phyloP scores from a whole-genome alignment of 2,329 filamentous ascomycete species.

The Calycina herbarum region DNA sequence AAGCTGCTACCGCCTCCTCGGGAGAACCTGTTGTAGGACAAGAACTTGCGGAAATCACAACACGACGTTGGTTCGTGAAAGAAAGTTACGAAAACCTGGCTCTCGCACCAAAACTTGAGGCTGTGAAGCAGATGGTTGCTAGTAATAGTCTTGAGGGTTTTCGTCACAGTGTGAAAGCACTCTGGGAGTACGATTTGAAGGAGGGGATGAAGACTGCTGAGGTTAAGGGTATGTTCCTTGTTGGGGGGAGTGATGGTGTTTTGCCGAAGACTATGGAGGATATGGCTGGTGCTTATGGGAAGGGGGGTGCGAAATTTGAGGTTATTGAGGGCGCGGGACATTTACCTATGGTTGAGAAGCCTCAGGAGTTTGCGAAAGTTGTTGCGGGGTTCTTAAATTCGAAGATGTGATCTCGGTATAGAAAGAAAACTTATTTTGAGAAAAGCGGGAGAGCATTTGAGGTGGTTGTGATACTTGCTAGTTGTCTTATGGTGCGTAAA shows the following conservation, averaged over 20 bases:
- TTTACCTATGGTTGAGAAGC: constrained; percentile 80
- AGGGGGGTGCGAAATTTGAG: constrained; percentile 56
- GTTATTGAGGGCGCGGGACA: constrained; percentile 73
- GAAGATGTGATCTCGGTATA: neutral
- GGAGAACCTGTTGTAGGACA: constrained; percentile 60
- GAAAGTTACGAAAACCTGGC: constrained; percentile 55
- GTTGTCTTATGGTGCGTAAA: too few species aligned
- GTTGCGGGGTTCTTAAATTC: constrained; percentile 56
- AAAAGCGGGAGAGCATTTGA: too few species aligned
- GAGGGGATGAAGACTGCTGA: constrained; percentile 52
- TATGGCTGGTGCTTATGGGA: constrained; percentile 61
- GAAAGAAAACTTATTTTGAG: neutral
- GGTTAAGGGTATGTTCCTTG: constrained; percentile 67
- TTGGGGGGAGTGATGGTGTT: constrained; percentile 71
- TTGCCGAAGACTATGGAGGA: constrained; percentile 78
- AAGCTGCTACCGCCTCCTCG: constrained; percentile 42
- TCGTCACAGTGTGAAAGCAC: constrained; percentile 63
- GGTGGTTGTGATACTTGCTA: too few species aligned
- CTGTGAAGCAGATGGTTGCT: constrained; percentile 68
- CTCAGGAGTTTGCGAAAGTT: constrained; percentile 64
- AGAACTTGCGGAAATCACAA: constrained; percentile 68
- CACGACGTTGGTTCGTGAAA: constrained; percentile 71
- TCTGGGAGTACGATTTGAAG: constrained; percentile 71
- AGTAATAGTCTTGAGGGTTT: constrained; percentile 71
- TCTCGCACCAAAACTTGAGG: constrained; percentile 50